Base-by-base conservation (phyloP, 2,329 filamentous ascomycete species). In the Epichloe bromicola region DNA sequence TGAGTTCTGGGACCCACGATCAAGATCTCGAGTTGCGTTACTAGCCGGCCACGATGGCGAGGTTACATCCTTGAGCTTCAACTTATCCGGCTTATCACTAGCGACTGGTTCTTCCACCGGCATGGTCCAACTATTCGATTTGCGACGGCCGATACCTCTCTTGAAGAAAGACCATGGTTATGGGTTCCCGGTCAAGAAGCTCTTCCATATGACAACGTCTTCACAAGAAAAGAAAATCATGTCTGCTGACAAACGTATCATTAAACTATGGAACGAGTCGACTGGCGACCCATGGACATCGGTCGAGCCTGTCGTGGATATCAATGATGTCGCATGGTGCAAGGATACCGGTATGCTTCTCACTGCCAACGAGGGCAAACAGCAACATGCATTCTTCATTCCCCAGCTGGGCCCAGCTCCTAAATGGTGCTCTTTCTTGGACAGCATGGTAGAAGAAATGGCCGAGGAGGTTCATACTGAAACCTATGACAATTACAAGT, bases 401-500 rank as follows among this genome's bases (percentile, higher is more conserved):
- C 91, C 91, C 2, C 88, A 95, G 62, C 78, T 97, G 20, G 93
- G 93, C 1, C 88, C 91, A 0, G 90, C 93, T 1, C 94, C 93
- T 1, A 88, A 82, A 61, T 98, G 93, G 93, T 97, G 93, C 64
- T 83, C 86, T 3, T 97, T 97, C 79, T 73, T 98, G 55, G 94
- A 98, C 69, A 96, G 94, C 61, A 81, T 98, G 61, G 93, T 97
- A 10, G 93, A 98, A 71, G 94, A 98, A 68, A 96, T 98, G 88
- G 91, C 91, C 8, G 91, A 97, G 64, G 81, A 85, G 63, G 74
- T 76, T 33, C 76, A 74, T 53, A 85, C 84, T 33, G 84, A 93
- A 59, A 88, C 93, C 10, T 98, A 98, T 73, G 93, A 98, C 70
- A 97, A 98, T 69, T 97, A 91, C 80, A 98, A 97, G 70, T 98